These are phyloP conservation scores for Entomophthora muscae DNA, from an alignment of 371 early-diverging fungal genomes.

Conservation along the genomic window DNA sequence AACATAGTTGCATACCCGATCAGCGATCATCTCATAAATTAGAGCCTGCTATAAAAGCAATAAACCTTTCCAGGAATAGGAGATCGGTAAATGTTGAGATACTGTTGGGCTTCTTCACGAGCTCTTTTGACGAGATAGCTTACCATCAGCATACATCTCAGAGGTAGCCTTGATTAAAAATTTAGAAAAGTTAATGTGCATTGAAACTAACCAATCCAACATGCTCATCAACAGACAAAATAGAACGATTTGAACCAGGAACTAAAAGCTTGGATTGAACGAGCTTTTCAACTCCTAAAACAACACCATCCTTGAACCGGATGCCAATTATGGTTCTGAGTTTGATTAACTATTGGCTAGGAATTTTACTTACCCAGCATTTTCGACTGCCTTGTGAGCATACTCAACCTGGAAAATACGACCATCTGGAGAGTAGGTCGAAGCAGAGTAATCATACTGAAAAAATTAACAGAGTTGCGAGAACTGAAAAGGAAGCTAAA, in stretches of 20 bases:
- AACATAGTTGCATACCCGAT: conserved; percentile 80
- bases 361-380: conserved; percentile 65
- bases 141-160: conserved; percentile 88
- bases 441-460: conserved; percentile 91
- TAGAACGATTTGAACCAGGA: conserved; percentile 79
- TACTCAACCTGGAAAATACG: conserved; percentile 97
- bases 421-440: conserved; percentile 97
- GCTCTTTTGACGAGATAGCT: conserved; percentile 77
- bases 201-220: conserved; percentile 63
- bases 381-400: conserved; percentile 94
- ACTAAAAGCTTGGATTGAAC: conserved; percentile 87
- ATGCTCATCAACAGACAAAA: conserved; percentile 79
- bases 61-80: conserved; percentile 74
- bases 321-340: conserved; percentile 83
- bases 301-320: conserved; percentile 86
- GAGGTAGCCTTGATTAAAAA: conserved; percentile 50
- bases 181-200: not conserved
- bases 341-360: not conserved
- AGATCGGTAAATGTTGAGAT: conserved; percentile 68
- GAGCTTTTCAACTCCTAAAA: conserved; percentile 90
- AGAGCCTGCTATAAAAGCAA: not conserved
- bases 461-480: not conserved
- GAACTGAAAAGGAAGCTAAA: not conserved
- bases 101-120: conserved; percentile 79
- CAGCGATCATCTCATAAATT: conserved; percentile 56